A percentile compares a stretch with the other conserved stretches of the same genome.
Evolutionary conservation across 495 filamentous ascomycete species (phyloP).

Genomic region (Tuber microsphaerosporum): DNA sequence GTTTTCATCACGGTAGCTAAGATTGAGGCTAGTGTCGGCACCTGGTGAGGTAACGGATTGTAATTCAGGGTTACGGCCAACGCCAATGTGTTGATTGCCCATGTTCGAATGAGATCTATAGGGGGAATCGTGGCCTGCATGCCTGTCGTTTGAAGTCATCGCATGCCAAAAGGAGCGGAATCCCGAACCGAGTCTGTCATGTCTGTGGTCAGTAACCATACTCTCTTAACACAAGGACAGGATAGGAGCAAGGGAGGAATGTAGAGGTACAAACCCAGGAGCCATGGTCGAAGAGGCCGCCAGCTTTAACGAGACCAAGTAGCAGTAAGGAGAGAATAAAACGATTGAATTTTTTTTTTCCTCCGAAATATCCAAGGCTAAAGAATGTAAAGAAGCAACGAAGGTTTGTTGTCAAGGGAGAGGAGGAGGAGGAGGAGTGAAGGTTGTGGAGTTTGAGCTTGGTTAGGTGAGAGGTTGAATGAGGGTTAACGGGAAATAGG

Average conservation of each 20-base stretch:
- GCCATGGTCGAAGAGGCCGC: neutral
- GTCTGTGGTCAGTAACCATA: neutral
- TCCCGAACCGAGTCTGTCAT: slow-evolving; percentile 53
- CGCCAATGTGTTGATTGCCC: slow-evolving; percentile 69
- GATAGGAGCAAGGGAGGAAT: neutral
- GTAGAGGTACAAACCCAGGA: slow-evolving; percentile 3
- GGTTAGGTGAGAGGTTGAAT: neutral
- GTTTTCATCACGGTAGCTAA: slow-evolving; percentile 66
- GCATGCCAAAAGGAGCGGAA: slow-evolving; percentile 90
- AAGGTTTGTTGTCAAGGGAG: slow-evolving; percentile 13
- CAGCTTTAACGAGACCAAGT: neutral
- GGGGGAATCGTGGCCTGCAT: slow-evolving; percentile 78
- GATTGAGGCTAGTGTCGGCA: slow-evolving; percentile 66
- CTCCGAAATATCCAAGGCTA: neutral
- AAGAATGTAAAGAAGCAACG: slow-evolving; percentile 13
- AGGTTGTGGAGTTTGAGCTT: slow-evolving; percentile 20
- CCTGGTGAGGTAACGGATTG: slow-evolving; percentile 71
- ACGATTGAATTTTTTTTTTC: neutral
- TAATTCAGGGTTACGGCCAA: slow-evolving; percentile 57
- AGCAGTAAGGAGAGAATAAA: neutral
- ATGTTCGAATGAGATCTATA: slow-evolving; percentile 60
- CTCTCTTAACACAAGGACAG: neutral
- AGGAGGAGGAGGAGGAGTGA: slow-evolving; percentile 21
- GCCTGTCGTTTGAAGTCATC: slow-evolving; percentile 73
- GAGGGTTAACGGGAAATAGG: neutral